Percentiles rank a stretch among this genome's conserved stretches.
These are phyloP conservation scores for Rhodamnia argentea DNA, from an alignment of 345 rosid genomes.

Conservation along the genomic window DNA sequence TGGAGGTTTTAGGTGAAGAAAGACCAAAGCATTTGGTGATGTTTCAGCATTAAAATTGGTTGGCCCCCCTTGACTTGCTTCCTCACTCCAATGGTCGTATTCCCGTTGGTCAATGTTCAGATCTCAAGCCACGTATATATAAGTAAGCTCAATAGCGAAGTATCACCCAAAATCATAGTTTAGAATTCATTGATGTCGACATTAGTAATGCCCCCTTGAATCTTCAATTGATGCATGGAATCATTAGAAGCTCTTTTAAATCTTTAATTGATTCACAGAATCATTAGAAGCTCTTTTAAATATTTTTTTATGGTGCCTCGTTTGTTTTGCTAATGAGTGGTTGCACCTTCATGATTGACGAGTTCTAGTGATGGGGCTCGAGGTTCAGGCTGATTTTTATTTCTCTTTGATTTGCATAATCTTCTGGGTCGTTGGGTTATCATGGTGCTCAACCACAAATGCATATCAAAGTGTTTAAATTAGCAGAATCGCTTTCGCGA, in stretches of 20 bases:
- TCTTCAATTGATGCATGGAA: neutral
- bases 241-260: neutral
- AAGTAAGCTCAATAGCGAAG: neutral
- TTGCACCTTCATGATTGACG: neutral
- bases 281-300: neutral
- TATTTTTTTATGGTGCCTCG: neutral
- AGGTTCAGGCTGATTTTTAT: neutral
- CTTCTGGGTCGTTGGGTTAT: neutral
- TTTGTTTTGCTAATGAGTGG: neutral
- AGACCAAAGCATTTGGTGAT: constrained; percentile 1
- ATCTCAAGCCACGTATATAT: neutral
- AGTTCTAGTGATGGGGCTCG: neutral
- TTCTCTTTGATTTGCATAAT: neutral
- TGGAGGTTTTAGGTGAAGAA: constrained; percentile 3
- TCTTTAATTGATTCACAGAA: neutral
- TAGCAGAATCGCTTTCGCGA: no score
- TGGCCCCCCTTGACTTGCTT: neutral
- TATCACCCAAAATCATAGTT: neutral
- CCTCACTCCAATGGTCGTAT: neutral
- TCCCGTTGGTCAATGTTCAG: neutral
- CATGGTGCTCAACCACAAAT: neutral
- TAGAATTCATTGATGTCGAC: neutral
- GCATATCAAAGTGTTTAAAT: neutral
- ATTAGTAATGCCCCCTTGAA: neutral
- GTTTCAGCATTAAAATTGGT: constrained; percentile 13